Evolutionary conservation across 371 early-diverging fungal species (phyloP).

Genomic region (Rhizopus delemar): DNA sequence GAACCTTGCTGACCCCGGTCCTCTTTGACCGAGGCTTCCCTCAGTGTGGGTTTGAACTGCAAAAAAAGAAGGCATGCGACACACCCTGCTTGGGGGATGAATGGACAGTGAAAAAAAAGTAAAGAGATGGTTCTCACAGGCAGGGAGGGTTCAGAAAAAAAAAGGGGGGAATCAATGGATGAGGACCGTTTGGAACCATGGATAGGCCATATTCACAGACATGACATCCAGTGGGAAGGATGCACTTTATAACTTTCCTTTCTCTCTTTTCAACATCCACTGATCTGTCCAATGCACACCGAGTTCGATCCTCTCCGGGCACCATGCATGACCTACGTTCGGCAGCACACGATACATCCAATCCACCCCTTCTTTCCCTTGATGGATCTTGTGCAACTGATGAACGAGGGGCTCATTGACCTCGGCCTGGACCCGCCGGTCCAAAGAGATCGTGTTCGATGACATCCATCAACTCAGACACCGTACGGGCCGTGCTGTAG

Average conservation of each 20-base stretch:
- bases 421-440: slow-evolving; percentile 26
- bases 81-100: not conserved
- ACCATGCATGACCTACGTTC: slow-evolving; percentile 44
- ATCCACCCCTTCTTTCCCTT: slow-evolving; percentile 30
- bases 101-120: too few species aligned
- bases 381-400: slow-evolving; percentile 18
- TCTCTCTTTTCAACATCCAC: slow-evolving; percentile 32
- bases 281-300: slow-evolving; percentile 32
- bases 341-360: slow-evolving; percentile 37
- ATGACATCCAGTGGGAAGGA: too few species aligned
- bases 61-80: too few species aligned
- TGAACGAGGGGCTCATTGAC: slow-evolving; percentile 28
- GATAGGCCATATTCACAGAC: too few species aligned
- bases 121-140: too few species aligned
- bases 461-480: slow-evolving; percentile 54
- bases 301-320: slow-evolving; percentile 31
- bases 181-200: too few species aligned
- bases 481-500: slow-evolving; percentile 40
- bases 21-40: too few species aligned
- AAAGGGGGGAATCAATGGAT: too few species aligned
- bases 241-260: not conserved
- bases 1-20: too few species aligned
- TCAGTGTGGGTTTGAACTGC: too few species aligned
- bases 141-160: too few species aligned
- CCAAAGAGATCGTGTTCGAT: slow-evolving; percentile 51